These are phyloP conservation scores for Boletus sp. DNA, from an alignment of 1,284 basidiomycete genomes.

Conservation along the genomic window DNA sequence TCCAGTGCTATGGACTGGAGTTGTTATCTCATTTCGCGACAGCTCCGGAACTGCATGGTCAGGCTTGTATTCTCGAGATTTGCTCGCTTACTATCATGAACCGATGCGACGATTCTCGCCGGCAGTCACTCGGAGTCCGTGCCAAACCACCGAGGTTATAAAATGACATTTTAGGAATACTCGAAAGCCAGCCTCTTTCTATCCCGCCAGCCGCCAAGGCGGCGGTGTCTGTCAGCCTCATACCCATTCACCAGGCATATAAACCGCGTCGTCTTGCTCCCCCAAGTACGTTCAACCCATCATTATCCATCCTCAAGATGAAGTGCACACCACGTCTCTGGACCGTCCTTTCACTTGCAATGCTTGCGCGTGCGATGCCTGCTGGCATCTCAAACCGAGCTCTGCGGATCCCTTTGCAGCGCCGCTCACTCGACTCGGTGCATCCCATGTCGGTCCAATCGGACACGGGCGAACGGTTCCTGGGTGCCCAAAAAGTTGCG, in stretches of 20 bases:
- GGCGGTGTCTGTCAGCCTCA: slow-evolving; percentile 19
- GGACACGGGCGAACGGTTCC: background rate
- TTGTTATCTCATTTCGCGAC: background rate
- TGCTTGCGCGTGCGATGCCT: slow-evolving; percentile 10
- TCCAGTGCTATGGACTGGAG: slow-evolving; percentile 4
- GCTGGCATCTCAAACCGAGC: slow-evolving; percentile 2
- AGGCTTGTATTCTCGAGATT: background rate
- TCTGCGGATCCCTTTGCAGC: slow-evolving; percentile 13
- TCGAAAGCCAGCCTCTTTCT: background rate
- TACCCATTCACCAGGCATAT: slow-evolving; percentile 10
- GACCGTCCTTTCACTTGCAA: background rate
- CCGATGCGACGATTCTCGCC: background rate
- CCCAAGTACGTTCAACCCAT: background rate
- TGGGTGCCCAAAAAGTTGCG: background rate
- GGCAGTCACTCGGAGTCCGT: background rate
- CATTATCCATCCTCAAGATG: slow-evolving; percentile 7
- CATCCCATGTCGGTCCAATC: background rate
- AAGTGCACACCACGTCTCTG: slow-evolving; percentile 1
- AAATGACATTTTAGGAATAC: background rate
- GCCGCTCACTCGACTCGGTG: background rate
- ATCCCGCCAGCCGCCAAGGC: slow-evolving; percentile 4
- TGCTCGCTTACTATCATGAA: no score
- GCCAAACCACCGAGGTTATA: background rate
- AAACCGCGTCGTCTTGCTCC: background rate
- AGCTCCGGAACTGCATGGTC: background rate